Conservation (phyloP, 305 asterid species). For the Andrographis paniculata region DNA sequence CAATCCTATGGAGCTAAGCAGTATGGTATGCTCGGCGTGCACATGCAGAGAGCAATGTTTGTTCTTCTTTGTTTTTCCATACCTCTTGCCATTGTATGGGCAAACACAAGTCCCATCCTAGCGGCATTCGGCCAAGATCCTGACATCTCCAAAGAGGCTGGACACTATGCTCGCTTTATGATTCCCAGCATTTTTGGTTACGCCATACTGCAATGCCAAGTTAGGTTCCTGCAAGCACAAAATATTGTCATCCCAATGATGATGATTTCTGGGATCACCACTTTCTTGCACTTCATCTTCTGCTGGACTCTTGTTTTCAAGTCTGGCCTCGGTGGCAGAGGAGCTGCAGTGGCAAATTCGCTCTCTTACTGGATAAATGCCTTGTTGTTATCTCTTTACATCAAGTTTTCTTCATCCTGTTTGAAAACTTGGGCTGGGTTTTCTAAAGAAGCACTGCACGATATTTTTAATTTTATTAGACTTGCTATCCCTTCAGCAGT, state of each 20-base stretch:
- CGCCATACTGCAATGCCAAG: constrained; percentile 62
- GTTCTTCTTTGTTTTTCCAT: constrained; percentile 44
- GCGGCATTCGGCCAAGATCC: constrained; percentile 62
- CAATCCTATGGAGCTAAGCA: constrained; percentile 79
- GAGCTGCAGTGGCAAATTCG: constrained; percentile 62
- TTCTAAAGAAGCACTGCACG: constrained; percentile 49
- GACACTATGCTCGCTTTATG: constrained; percentile 50
- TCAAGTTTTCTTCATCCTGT: constrained; percentile 56
- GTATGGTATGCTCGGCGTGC: constrained; percentile 70
- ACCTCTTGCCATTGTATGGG: constrained; percentile 63
- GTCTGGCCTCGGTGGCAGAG: constrained; percentile 56
- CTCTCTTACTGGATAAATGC: constrained; percentile 65
- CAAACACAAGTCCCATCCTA: constrained; percentile 49
- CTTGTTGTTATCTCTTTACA: constrained; percentile 36
- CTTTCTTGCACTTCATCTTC: constrained; percentile 35
- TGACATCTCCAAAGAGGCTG: constrained; percentile 59
- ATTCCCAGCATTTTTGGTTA: constrained; percentile 63
- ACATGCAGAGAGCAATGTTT: constrained; percentile 72
- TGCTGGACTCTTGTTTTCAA: constrained; percentile 70
- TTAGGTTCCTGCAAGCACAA: constrained; percentile 66
- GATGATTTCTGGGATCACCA: constrained; percentile 53
- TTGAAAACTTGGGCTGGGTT: constrained; percentile 63
- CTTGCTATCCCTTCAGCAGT: constrained; percentile 84
- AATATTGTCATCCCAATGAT: constrained; percentile 71
- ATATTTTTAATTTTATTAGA: constrained; percentile 36